Conservation (phyloP, 2,329 filamentous ascomycete genomes). For the Volutella citrinella region DNA sequence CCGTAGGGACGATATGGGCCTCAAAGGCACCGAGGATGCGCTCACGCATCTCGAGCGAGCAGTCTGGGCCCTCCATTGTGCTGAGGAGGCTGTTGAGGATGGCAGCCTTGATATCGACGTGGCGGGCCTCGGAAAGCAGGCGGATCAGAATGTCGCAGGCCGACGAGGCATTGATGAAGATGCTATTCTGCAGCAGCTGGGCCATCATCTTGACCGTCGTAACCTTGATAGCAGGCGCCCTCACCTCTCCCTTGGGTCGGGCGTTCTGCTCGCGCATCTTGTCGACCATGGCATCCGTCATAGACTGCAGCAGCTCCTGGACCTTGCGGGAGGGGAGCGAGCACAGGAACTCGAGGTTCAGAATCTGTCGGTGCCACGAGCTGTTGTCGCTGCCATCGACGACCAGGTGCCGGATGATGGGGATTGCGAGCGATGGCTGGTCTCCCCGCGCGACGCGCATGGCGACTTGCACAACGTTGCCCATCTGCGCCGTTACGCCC, state of each 20-base stretch:
- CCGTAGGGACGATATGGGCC: conserved; percentile 24
- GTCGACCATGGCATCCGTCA: conserved; percentile 26
- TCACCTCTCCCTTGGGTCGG: conserved; percentile 6
- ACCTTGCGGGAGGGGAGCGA: conserved; percentile 24
- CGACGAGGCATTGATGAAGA: conserved; percentile 21
- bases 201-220: conserved; percentile 37
- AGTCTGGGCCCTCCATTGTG: conserved; percentile 16
- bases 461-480: conserved; percentile 15
- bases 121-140: conserved; percentile 27
- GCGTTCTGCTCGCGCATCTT: conserved; percentile 25
- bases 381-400: conserved; percentile 28
- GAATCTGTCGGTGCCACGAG: conserved; percentile 30
- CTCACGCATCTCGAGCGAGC: conserved; percentile 7
- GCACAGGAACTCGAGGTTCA: conserved; percentile 24
- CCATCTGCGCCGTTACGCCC: conserved; percentile 13
- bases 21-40: conserved; percentile 26
- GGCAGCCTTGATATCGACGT: conserved; percentile 30
- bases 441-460: conserved; percentile 24
- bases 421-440: conserved; percentile 26
- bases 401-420: conserved; percentile 28
- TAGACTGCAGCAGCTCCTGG: conserved; percentile 22
- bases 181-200: conserved; percentile 27
- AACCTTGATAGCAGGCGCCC: conserved; percentile 28
- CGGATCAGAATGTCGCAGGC: conserved; percentile 26
- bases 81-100: conserved; percentile 27